phyloP scores from a whole-genome alignment of 805 yeast species.

The Saccharomyces mikatae region DNA sequence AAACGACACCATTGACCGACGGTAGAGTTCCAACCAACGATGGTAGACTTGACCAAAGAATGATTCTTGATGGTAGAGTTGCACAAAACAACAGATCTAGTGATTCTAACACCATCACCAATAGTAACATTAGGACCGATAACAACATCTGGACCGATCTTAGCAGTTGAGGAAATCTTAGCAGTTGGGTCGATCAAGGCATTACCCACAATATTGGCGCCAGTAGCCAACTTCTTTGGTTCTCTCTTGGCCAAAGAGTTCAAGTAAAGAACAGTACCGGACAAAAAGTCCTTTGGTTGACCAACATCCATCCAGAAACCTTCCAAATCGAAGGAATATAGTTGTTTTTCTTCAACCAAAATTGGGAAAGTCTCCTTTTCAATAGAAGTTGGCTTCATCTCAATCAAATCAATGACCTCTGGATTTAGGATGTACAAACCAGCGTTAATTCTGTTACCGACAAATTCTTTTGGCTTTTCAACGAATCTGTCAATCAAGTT shows the following conservation, averaged over 20 bases:
- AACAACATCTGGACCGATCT: conserved; percentile 96
- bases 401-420: conserved; percentile 90
- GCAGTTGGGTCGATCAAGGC: conserved; percentile 94
- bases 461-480: conserved; percentile 98
- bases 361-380: conserved; percentile 99
- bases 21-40: conserved; percentile 98
- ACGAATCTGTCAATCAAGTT: conserved; percentile 97
- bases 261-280: conserved; percentile 91
- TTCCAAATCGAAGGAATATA: conserved; percentile 94
- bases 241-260: conserved; percentile 75
- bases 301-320: conserved; percentile 99
- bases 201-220: conserved; percentile 74
- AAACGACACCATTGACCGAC: conserved; percentile 99
- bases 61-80: conserved; percentile 92
- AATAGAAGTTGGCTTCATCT: conserved; percentile 96
- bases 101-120: conserved; percentile 98
- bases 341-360: conserved; percentile 78
- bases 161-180: conserved; percentile 82
- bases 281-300: conserved; percentile 98
- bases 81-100: conserved; percentile 85
- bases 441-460: conserved; percentile 98
- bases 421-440: conserved; percentile 98
- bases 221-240: conserved; percentile 62
- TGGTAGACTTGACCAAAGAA: conserved; percentile 95
- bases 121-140: conserved; percentile 93